Conservation (phyloP, 163 green algal genomes). For the Botryococcus braunii region DNA sequence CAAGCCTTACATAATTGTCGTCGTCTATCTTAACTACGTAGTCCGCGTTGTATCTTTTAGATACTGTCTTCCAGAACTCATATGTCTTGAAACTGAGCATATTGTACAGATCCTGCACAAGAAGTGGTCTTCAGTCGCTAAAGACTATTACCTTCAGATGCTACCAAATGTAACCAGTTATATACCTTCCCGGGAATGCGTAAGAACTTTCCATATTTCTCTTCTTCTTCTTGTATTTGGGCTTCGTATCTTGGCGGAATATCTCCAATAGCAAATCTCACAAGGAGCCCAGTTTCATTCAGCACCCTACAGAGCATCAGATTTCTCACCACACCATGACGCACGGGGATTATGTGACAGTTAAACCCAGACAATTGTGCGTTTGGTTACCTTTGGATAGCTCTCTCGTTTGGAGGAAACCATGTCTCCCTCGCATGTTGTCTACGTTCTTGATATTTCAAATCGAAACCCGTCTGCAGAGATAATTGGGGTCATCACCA, state of each 20-base stretch:
- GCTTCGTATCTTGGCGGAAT: background rate
- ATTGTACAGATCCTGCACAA: conserved; percentile 7
- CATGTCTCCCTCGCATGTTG: conserved; percentile 4
- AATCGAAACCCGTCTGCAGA: conserved; percentile 6
- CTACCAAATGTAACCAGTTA: background rate
- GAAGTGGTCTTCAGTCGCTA: background rate
- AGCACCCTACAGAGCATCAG: background rate
- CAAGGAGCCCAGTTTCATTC: background rate
- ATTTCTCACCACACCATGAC: background rate
- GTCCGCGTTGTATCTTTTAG: background rate
- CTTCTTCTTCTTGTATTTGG: conserved; percentile 3
- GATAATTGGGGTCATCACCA: background rate
- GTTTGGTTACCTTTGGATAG: conserved; percentile 1
- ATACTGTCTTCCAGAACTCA: conserved; percentile 1
- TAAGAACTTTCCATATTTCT: background rate
- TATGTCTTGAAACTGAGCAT: conserved; percentile 7
- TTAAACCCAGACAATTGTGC: background rate
- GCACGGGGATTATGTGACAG: background rate
- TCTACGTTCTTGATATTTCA: conserved; percentile 4
- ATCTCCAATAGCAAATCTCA: conserved; percentile 2
- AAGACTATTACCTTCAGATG: background rate
- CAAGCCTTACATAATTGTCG: conserved; percentile 14
- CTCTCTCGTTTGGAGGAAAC: background rate
- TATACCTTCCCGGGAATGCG: conserved; percentile 2
- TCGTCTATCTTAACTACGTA: conserved; percentile 11